These are phyloP conservation scores for Carallia brachiata DNA, from an alignment of 345 rosid species.

Conservation along the genomic window DNA sequence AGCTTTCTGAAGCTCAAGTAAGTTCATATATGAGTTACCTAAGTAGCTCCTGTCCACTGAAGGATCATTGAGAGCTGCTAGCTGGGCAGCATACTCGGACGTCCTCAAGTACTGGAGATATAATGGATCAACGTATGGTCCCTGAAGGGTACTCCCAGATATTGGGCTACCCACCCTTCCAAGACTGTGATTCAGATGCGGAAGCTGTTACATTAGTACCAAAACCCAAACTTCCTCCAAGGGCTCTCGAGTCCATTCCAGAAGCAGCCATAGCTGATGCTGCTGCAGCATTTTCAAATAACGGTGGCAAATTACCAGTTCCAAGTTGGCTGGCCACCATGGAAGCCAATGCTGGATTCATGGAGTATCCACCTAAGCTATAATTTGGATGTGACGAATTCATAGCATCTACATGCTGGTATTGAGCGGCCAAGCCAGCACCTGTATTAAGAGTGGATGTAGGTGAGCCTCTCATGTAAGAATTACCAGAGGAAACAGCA, in stretches of 20 bases:
- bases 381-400: slow-evolving; percentile 50
- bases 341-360: slow-evolving; percentile 57
- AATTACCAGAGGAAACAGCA: slow-evolving; percentile 37
- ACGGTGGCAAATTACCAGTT: slow-evolving; percentile 50
- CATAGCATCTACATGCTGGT: slow-evolving; percentile 47
- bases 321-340: slow-evolving; percentile 68
- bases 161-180: slow-evolving; percentile 40
- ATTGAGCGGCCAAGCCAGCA: slow-evolving; percentile 46
- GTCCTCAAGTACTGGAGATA: slow-evolving; percentile 51
- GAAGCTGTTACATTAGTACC: slow-evolving; percentile 36
- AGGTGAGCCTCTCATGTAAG: slow-evolving; percentile 62
- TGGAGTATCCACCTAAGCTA: slow-evolving; percentile 45
- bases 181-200: slow-evolving; percentile 40
- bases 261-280: slow-evolving; percentile 52
- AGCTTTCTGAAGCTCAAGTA: slow-evolving; percentile 46
- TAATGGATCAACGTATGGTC: slow-evolving; percentile 41
- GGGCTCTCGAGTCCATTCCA: slow-evolving; percentile 63
- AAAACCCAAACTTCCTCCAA: slow-evolving; percentile 52
- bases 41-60: slow-evolving; percentile 39
- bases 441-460: slow-evolving; percentile 53
- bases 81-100: slow-evolving; percentile 51
- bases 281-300: slow-evolving; percentile 69
- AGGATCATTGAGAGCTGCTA: slow-evolving; percentile 44
- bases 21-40: slow-evolving; percentile 53
- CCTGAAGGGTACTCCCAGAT: slow-evolving; percentile 35